Percentiles rank a stretch among this genome's conserved stretches.
These are phyloP conservation scores for Backusella psychrophila DNA, from an alignment of 192 early-diverging fungal species.

Conservation along the genomic window DNA sequence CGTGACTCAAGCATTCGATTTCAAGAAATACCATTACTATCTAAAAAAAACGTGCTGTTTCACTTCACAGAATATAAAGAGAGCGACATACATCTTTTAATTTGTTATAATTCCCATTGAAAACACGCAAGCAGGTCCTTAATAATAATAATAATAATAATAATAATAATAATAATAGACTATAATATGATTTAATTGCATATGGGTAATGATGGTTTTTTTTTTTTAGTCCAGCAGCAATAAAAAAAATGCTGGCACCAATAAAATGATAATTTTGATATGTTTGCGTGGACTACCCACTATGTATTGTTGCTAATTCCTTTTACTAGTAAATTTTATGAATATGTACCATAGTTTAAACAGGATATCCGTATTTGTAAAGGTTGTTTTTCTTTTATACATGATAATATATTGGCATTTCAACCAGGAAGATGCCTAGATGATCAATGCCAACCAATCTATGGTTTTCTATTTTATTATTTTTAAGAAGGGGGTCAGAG, in stretches of 20 bases:
- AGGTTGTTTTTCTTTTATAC: not conserved
- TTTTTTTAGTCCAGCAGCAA: not conserved
- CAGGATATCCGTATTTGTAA: not conserved
- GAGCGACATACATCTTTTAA: not conserved
- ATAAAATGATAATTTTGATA: not conserved
- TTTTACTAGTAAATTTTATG: too few species aligned
- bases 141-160: not conserved
- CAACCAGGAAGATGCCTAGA: not conserved
- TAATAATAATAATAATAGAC: not conserved
- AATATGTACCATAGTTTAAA: too few species aligned
- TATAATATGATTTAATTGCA: not conserved
- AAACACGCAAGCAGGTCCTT: not conserved
- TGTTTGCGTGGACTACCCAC: not conserved
- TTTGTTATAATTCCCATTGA: not conserved
- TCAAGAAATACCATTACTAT: not conserved
- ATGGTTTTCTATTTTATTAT: not conserved
- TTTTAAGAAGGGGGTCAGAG: not conserved
- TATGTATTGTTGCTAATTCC: not conserved
- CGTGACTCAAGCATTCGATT: not conserved
- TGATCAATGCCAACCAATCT: not conserved
- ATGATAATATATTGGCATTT: not conserved
- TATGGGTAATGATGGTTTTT: not conserved
- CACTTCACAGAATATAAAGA: not conserved
- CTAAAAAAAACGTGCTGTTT: not conserved
- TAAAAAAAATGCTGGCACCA: not conserved